Conservation (phyloP, 495 filamentous ascomycete genomes). For the Neurospora terricola region DNA sequence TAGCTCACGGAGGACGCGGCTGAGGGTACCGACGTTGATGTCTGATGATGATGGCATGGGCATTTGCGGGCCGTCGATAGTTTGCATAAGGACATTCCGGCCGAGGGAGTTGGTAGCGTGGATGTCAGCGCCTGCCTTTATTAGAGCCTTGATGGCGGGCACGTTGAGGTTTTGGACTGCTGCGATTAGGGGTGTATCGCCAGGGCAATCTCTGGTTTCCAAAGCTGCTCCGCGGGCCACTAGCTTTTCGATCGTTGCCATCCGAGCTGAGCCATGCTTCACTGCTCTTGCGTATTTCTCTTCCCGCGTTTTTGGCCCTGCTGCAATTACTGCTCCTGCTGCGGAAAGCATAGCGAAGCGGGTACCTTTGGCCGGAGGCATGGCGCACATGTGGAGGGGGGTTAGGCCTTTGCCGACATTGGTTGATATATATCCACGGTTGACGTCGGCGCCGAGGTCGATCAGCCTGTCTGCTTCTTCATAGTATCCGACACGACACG, state of each 20-base stretch:
- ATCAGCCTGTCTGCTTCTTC: constrained; percentile 21
- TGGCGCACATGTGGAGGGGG: constrained; percentile 23
- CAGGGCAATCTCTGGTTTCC: constrained; percentile 16
- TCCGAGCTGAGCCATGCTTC: neutral
- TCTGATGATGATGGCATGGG: neutral
- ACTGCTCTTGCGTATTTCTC: neutral
- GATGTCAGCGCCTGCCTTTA: constrained; percentile 11
- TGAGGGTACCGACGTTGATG: constrained; percentile 4
- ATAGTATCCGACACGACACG: constrained; percentile 24
- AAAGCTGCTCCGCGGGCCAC: constrained; percentile 19
- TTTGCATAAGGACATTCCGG: constrained; percentile 8
- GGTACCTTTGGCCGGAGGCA: constrained; percentile 14
- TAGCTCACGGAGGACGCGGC: constrained; percentile 6
- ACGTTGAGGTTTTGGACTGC: constrained; percentile 15
- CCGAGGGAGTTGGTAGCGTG: constrained; percentile 10
- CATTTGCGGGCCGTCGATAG: constrained; percentile 11
- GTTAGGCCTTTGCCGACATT: constrained; percentile 9
- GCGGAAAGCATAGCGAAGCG: neutral
- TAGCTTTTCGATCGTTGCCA: constrained; percentile 22
- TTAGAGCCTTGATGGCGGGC: constrained; percentile 12
- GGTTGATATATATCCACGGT: constrained; percentile 15
- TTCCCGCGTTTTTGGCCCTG: neutral
- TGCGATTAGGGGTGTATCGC: constrained; percentile 22
- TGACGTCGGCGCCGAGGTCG: constrained; percentile 22
- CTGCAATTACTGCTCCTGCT: constrained; percentile 5